Conservation (phyloP, 306 rosid species). For the Quercus suber region DNA sequence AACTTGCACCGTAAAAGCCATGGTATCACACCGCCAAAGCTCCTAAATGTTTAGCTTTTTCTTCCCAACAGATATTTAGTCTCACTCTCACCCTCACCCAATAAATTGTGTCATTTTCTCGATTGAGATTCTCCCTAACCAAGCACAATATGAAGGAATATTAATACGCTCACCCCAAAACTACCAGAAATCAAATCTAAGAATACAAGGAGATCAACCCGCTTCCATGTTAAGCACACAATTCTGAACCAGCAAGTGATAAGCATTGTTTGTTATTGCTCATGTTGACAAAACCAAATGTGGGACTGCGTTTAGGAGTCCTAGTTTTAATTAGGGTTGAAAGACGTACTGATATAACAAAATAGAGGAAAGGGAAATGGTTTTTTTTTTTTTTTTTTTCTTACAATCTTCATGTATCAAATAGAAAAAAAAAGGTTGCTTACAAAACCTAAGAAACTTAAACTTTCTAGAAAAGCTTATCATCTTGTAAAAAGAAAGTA, state of each 20-base stretch:
- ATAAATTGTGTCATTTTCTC: constrained; percentile 22
- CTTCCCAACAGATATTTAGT: constrained; percentile 27
- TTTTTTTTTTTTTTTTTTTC: background rate
- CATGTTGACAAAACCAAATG: background rate
- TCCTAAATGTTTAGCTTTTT: constrained; percentile 27
- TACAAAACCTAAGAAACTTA: background rate
- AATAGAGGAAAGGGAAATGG: background rate
- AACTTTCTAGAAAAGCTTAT: background rate
- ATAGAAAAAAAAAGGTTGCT: background rate
- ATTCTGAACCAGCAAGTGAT: background rate
- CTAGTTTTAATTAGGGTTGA: background rate
- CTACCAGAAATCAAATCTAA: background rate
- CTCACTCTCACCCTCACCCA: constrained; percentile 18
- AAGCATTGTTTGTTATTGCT: background rate
- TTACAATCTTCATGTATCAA: background rate
- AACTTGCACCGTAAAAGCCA: constrained; percentile 61
- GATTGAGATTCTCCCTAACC: constrained; percentile 4
- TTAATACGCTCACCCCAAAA: background rate
- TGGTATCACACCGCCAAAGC: constrained; percentile 50
- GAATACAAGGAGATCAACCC: background rate
- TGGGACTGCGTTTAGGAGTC: background rate
- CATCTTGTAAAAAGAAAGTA: background rate
- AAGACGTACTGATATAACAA: background rate
- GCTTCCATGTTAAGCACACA: background rate
- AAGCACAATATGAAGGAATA: background rate